Evolutionary conservation across 2,329 filamentous ascomycete genomes (phyloP).

Genomic region (Fusarium sp.): DNA sequence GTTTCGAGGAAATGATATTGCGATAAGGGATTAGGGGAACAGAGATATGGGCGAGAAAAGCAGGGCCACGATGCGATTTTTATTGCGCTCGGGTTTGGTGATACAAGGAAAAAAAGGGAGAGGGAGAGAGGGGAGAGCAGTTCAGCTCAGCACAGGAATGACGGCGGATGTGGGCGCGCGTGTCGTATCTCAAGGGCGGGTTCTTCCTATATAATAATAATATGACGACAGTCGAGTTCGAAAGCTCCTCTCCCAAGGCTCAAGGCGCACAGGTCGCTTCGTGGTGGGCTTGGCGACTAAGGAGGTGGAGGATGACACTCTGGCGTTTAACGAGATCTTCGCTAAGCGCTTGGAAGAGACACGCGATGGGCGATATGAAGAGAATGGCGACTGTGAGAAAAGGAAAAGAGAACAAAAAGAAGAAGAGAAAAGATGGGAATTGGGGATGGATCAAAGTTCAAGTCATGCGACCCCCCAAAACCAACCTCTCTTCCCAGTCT

Average conservation of each 20-base stretch:
- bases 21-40: constrained; percentile 11
- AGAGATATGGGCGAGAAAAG: not conserved
- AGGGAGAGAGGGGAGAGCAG: constrained; percentile 6
- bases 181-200: constrained; percentile 29
- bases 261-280: constrained; percentile 24
- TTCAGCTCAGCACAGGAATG: constrained; percentile 25
- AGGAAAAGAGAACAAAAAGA: not conserved
- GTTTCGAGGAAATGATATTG: constrained; percentile 3
- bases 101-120: constrained; percentile 5
- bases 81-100: constrained; percentile 8
- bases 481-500: constrained; percentile 14
- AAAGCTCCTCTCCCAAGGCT: not conserved
- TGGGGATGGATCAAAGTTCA: constrained; percentile 16
- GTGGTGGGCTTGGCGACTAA: constrained; percentile 28
- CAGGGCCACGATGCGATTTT: constrained; percentile 20
- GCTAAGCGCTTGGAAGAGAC: not conserved
- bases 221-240: constrained; percentile 35
- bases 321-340: not conserved
- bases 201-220: constrained; percentile 22
- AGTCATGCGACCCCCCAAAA: constrained; percentile 35
- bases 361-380: not conserved
- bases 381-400: not conserved
- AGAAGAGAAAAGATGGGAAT: constrained; percentile 3
- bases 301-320: constrained; percentile 6
- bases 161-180: constrained; percentile 25